Percentiles rank a stretch among this genome's conserved stretches.
These are phyloP conservation scores for Eremochloa ophiuroides DNA, from an alignment of 176 grass and related monocot species.

Conservation along the genomic window DNA sequence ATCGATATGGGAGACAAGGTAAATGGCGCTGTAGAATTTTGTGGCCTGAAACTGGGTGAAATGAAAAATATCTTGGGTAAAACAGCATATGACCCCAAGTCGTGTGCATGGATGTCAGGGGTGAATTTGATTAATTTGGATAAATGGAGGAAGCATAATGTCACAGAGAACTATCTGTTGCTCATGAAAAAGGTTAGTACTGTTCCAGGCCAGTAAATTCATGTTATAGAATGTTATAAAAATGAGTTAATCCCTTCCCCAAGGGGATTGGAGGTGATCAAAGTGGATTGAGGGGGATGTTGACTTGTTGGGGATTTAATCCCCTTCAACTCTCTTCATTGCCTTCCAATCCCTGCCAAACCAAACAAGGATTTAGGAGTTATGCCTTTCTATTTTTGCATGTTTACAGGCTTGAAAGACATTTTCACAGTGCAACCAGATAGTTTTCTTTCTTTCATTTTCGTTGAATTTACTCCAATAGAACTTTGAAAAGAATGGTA, in stretches of 20 bases:
- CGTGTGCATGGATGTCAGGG: slow-evolving; percentile 92
- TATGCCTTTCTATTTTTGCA: not conserved
- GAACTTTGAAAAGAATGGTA: not conserved
- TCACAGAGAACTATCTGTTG: slow-evolving; percentile 63
- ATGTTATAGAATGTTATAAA: not conserved
- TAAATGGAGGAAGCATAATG: slow-evolving; percentile 80
- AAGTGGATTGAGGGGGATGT: no score
- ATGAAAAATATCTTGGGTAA: slow-evolving; percentile 61
- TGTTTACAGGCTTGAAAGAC: not conserved
- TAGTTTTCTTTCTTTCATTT: not conserved
- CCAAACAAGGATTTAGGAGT: not conserved
- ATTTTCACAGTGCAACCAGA: not conserved
- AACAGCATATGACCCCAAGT: slow-evolving; percentile 61
- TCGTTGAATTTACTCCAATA: not conserved
- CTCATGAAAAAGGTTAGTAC: slow-evolving; percentile 69
- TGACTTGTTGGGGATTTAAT: no score
- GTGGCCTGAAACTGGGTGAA: slow-evolving; percentile 70
- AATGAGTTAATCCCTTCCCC: no score
- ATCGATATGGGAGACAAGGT: slow-evolving; percentile 86
- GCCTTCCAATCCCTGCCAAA: no score
- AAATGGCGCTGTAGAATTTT: slow-evolving; percentile 74
- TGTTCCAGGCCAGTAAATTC: not conserved
- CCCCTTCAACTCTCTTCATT: no score
- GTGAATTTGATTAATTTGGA: slow-evolving; percentile 93
- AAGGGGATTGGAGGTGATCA: no score